These are phyloP conservation scores for Cucumis hystrix DNA, from an alignment of 306 rosid species.

Conservation along the genomic window DNA sequence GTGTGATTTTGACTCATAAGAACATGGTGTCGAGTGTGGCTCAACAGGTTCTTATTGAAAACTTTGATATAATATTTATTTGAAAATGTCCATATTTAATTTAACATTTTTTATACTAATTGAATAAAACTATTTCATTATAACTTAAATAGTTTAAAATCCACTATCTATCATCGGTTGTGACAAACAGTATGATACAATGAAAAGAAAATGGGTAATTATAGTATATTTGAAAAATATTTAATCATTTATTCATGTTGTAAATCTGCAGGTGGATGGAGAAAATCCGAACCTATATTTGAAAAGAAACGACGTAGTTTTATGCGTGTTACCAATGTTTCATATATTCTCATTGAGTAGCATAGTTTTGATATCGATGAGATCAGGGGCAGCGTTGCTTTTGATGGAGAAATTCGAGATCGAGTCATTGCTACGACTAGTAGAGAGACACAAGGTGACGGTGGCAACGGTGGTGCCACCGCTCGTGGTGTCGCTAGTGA, in stretches of 20 bases:
- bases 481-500: conserved; percentile 58
- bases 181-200: no score
- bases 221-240: no score
- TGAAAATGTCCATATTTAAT: no score
- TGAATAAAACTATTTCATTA: no score
- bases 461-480: conserved; percentile 91
- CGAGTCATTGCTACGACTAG: conserved; percentile 32
- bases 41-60: conserved; percentile 24
- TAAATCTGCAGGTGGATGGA: conserved; percentile 38
- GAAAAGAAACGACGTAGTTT: conserved; percentile 38
- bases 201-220: no score
- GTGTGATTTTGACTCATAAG: conserved; percentile 68
- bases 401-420: conserved; percentile 78
- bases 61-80: no score
- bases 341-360: conserved; percentile 70
- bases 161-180: no score
- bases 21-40: conserved; percentile 59
- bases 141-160: no score
- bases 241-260: neutral
- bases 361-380: conserved; percentile 42
- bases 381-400: conserved; percentile 53
- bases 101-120: no score
- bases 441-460: conserved; percentile 40
- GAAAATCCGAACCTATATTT: conserved; percentile 64
- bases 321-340: conserved; percentile 78